These are phyloP conservation scores for Fusarium pseudocircinatum DNA, from an alignment of 2,329 filamentous ascomycete genomes.

Conservation along the genomic window DNA sequence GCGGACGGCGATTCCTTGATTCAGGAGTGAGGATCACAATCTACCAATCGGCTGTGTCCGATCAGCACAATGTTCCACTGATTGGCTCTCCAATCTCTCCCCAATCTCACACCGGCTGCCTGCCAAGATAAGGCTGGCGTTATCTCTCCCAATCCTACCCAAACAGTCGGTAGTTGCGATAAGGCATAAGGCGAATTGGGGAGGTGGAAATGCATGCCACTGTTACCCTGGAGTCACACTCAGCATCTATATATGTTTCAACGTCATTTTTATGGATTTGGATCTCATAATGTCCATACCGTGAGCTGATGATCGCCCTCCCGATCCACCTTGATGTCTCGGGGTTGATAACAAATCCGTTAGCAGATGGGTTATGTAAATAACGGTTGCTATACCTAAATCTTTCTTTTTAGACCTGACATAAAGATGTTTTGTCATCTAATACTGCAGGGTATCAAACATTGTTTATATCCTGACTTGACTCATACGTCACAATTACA, in stretches of 20 bases:
- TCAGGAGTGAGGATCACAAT: neutral
- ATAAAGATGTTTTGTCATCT: too few relatives aligned
- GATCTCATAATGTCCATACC: neutral
- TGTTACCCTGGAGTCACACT: neutral
- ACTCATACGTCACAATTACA: too few relatives aligned
- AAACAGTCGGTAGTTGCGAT: neutral
- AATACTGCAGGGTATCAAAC: too few relatives aligned
- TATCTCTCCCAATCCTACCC: neutral
- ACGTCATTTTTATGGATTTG: neutral
- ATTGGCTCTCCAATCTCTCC: constrained; percentile 10
- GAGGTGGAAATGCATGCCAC: too few relatives aligned
- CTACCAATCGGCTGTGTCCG: constrained; percentile 4
- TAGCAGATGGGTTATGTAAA: too few relatives aligned
- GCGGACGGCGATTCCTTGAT: constrained; percentile 17
- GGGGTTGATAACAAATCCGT: too few relatives aligned
- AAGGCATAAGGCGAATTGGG: too few relatives aligned
- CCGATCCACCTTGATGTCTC: too few relatives aligned
- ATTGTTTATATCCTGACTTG: too few relatives aligned
- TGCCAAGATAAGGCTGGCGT: neutral
- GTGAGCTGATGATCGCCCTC: too few relatives aligned
- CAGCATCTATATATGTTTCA: fast-evolving
- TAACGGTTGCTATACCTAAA: too few relatives aligned
- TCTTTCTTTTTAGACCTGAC: too few relatives aligned
- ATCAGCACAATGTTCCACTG: neutral
- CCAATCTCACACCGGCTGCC: neutral